Percentiles rank a stretch among this genome's conserved stretches.
Evolutionary conservation across 805 yeast species (phyloP).

Genomic region (Wickerhamomyces mucosus): DNA sequence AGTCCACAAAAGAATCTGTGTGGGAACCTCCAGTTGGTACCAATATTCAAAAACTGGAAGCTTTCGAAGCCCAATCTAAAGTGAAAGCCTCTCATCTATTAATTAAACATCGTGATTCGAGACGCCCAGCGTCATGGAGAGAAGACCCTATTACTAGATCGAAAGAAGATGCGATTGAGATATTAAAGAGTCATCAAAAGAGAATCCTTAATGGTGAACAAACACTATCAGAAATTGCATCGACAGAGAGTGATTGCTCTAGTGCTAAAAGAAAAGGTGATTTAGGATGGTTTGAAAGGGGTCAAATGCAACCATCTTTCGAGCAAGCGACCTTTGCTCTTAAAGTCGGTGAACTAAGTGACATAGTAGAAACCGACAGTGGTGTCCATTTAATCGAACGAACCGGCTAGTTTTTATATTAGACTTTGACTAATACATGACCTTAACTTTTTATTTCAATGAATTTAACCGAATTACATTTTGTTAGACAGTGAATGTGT

Average conservation of each 20-base stretch:
- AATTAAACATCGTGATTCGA: slow-evolving; percentile 71
- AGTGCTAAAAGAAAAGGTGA: slow-evolving; percentile 87
- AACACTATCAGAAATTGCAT: slow-evolving; percentile 63
- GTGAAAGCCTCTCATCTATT: slow-evolving; percentile 77
- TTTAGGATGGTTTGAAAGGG: slow-evolving; percentile 77
- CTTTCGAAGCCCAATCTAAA: slow-evolving; percentile 41
- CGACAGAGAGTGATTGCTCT: slow-evolving; percentile 80
- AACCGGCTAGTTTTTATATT: slow-evolving; percentile 1
- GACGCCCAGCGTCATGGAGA: slow-evolving; percentile 93
- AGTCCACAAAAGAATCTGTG: slow-evolving; percentile 57
- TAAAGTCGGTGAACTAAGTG: slow-evolving; percentile 76
- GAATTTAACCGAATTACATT: too few species aligned
- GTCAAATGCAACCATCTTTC: slow-evolving; percentile 93
- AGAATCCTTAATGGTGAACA: slow-evolving; percentile 55
- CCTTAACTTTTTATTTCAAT: too few species aligned
- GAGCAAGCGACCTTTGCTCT: slow-evolving; percentile 81
- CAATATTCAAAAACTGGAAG: slow-evolving; percentile 34
- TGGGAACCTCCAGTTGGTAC: slow-evolving; percentile 94
- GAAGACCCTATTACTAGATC: slow-evolving; percentile 62
- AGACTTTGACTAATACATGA: background rate
- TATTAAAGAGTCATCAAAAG: slow-evolving; percentile 46
- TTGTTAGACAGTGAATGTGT: too few species aligned
- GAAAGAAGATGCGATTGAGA: slow-evolving; percentile 75
- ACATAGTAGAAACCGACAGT: slow-evolving; percentile 78
- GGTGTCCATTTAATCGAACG: slow-evolving; percentile 88